A percentile compares a stretch with the other conserved stretches of the same genome.
Conservation (phyloP, 805 yeast genomes). For the Wickerhamomyces sydowiorum region DNA sequence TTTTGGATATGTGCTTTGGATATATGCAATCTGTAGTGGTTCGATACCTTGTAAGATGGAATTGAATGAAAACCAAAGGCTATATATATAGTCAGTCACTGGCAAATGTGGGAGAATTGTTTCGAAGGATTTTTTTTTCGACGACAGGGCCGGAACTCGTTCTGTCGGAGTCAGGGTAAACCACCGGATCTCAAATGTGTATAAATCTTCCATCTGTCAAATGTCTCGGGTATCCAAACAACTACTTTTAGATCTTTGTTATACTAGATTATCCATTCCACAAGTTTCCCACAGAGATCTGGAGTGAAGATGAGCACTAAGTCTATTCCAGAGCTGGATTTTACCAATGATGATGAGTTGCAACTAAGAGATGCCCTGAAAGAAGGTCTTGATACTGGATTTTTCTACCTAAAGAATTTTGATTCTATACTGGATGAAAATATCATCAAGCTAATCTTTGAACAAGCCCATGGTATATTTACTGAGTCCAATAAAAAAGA, state of each 20-base stretch:
- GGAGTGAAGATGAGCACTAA: not conserved
- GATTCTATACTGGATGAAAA: slow-evolving; percentile 24
- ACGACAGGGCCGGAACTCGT: not conserved
- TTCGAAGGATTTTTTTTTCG: slow-evolving; percentile 10
- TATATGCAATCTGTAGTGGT: not conserved
- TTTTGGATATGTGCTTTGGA: slow-evolving; percentile 4
- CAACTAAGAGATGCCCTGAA: slow-evolving; percentile 18
- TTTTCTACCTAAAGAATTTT: slow-evolving; percentile 28
- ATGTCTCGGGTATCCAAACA: not conserved
- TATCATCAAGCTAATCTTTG: slow-evolving; percentile 23
- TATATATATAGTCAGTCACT: not conserved
- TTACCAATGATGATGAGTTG: slow-evolving; percentile 3
- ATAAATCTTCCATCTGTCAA: not conserved
- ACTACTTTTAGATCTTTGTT: too few relatives aligned
- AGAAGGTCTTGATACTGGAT: slow-evolving; percentile 35
- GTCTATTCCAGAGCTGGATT: slow-evolving; percentile 15
- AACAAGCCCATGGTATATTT: slow-evolving; percentile 28
- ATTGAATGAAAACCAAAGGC: not conserved
- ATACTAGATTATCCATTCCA: too few relatives aligned
- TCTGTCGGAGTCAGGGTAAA: slow-evolving; percentile 1
- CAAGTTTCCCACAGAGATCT: too few relatives aligned
- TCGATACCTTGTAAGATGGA: not conserved
- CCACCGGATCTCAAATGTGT: not conserved
- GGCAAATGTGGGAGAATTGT: slow-evolving; percentile 3
- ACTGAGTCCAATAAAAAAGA: slow-evolving; percentile 28